These are phyloP conservation scores for Fusarium xylarioides DNA, from an alignment of 2,329 filamentous ascomycete species.

Conservation along the genomic window DNA sequence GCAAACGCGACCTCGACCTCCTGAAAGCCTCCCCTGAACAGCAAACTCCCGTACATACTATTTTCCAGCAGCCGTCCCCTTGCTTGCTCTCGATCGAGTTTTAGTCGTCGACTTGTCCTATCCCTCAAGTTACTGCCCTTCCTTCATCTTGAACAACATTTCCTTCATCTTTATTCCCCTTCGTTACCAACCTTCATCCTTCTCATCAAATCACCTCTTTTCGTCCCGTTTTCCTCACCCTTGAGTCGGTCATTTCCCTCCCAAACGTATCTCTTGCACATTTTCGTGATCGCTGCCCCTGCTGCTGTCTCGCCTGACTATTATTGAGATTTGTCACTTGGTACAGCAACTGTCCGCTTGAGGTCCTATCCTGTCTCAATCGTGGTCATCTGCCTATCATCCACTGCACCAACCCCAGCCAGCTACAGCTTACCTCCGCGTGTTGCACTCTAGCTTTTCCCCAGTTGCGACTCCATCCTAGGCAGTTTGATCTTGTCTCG, in stretches of 20 bases:
- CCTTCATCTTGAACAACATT: constrained; percentile 18
- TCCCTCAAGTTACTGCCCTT: constrained; percentile 18
- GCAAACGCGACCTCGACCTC: constrained; percentile 27
- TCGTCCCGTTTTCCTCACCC: constrained; percentile 20
- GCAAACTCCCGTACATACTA: constrained; percentile 30
- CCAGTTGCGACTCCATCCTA: constrained; percentile 18
- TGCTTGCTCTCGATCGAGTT: constrained; percentile 19
- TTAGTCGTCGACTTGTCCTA: constrained; percentile 34
- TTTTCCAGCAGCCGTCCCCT: constrained; percentile 33
- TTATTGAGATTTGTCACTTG: constrained; percentile 27
- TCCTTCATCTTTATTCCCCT: constrained; percentile 6
- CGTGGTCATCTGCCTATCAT: constrained; percentile 33
- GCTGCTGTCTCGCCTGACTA: constrained; percentile 33
- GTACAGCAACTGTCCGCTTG: constrained; percentile 17
- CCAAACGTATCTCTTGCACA: constrained; percentile 8
- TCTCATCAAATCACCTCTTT: not conserved
- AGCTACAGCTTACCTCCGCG: constrained; percentile 16
- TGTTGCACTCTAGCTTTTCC: constrained; percentile 34
- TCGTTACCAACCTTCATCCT: constrained; percentile 13
- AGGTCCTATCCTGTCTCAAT: constrained; percentile 34
- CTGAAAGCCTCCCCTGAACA: constrained; percentile 33
- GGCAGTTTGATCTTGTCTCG: not conserved
- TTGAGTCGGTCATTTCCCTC: constrained; percentile 36
- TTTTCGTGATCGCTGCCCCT: constrained; percentile 16
- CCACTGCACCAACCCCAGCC: constrained; percentile 22